Evolutionary conservation across 148 eudicot genomes (phyloP).

Genomic region (Chenopodium quinoa): DNA sequence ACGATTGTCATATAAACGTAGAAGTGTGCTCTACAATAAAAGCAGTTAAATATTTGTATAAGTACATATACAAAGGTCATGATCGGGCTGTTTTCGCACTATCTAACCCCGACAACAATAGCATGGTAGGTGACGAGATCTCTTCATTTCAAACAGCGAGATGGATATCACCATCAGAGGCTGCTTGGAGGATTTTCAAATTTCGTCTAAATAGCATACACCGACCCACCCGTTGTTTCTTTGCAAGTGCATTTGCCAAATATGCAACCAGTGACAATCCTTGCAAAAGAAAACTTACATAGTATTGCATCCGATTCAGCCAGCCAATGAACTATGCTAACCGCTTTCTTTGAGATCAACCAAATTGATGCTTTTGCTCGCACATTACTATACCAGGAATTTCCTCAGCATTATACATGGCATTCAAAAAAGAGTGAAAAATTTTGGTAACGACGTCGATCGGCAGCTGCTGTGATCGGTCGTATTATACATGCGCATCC

Average conservation of each 20-base stretch:
- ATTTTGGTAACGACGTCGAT: neutral
- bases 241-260: neutral
- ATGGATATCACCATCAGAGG: conserved; percentile 5
- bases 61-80: no score
- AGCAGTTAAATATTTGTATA: no score
- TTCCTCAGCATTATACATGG: neutral
- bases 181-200: neutral
- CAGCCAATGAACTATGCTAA: neutral
- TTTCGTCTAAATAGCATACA: neutral
- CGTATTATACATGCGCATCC: neutral
- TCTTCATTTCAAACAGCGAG: neutral
- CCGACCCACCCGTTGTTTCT: neutral
- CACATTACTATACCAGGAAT: neutral
- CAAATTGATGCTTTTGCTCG: neutral
- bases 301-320: neutral
- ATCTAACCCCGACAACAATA: no score
- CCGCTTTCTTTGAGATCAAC: neutral
- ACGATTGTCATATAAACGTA: no score
- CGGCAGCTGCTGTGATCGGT: neutral
- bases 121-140: no score
- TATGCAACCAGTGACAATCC: neutral
- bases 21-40: no score
- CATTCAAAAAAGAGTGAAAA: neutral
- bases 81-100: neutral
- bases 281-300: neutral